Conservation (phyloP, 148 eudicot species). For the Dianthus caryophyllus region DNA sequence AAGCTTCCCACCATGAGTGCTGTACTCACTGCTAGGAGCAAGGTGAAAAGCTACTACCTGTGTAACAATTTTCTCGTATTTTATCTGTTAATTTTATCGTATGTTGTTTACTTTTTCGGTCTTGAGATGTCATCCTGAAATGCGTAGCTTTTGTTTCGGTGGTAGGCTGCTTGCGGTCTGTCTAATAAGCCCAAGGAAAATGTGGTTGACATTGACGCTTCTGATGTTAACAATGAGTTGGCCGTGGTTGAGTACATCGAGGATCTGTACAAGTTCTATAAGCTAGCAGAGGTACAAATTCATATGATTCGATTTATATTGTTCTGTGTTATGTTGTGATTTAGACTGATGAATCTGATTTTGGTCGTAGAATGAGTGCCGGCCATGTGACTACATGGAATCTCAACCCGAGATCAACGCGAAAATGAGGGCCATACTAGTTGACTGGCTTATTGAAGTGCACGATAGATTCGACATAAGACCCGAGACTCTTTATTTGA, state of each 20-base stretch:
- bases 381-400: conserved; percentile 56
- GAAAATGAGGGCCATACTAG: conserved; percentile 66
- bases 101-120: too few species aligned
- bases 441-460: conserved; percentile 82
- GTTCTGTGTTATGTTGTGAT: conserved; percentile 35
- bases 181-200: conserved; percentile 37
- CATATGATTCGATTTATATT: conserved; percentile 29
- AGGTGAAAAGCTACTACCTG: conserved; percentile 30
- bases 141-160: neutral
- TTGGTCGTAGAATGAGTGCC: conserved; percentile 36
- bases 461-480: conserved; percentile 65
- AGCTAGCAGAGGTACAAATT: conserved; percentile 43
- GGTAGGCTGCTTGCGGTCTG: conserved; percentile 64
- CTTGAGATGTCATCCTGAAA: neutral
- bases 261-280: conserved; percentile 73
- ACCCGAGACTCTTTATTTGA: conserved; percentile 74
- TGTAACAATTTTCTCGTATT: neutral
- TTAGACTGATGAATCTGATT: conserved; percentile 49
- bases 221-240: conserved; percentile 55
- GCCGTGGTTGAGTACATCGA: conserved; percentile 85
- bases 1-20: conserved; percentile 36
- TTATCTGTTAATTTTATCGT: neutral
- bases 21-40: conserved; percentile 71
- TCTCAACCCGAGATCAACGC: conserved; percentile 55
- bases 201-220: conserved; percentile 61